Percentiles rank a stretch among this genome's conserved stretches.
phyloP scores from a whole-genome alignment of 2,329 filamentous ascomycete species.

The Phialocephala subalpina region DNA sequence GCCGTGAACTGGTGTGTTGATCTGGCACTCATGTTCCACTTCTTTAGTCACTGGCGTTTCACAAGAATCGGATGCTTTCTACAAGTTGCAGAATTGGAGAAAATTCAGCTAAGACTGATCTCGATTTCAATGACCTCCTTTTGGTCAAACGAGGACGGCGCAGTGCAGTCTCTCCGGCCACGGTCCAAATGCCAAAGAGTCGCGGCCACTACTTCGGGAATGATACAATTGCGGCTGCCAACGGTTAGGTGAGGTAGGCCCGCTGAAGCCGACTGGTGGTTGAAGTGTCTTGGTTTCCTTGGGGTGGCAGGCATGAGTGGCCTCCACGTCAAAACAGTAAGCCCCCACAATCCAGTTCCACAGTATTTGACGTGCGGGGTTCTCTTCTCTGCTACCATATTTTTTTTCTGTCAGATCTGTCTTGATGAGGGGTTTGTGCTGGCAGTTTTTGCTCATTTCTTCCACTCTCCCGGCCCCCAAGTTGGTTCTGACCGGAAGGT shows the following conservation, averaged over 20 bases:
- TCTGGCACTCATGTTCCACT: background rate
- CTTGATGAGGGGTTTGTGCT: background rate
- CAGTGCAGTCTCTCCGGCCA: constrained; percentile 3
- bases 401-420: background rate
- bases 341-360: background rate
- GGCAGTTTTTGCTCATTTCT: background rate
- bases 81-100: background rate
- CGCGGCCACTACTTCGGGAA: background rate
- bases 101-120: background rate
- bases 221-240: background rate
- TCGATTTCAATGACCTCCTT: background rate
- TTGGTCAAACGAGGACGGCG: background rate
- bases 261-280: background rate
- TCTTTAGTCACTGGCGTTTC: background rate
- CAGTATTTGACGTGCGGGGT: constrained; percentile 6
- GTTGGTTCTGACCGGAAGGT: constrained; percentile 7
- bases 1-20: background rate
- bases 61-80: background rate
- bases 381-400: too few relatives aligned
- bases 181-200: background rate
- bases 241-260: background rate
- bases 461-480: constrained; percentile 1
- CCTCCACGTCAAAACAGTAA: background rate
- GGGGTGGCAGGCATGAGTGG: background rate
- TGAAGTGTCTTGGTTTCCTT: background rate